Base-by-base conservation (phyloP, 2,329 filamentous ascomycete genomes). In the Cordyceps militaris region DNA sequence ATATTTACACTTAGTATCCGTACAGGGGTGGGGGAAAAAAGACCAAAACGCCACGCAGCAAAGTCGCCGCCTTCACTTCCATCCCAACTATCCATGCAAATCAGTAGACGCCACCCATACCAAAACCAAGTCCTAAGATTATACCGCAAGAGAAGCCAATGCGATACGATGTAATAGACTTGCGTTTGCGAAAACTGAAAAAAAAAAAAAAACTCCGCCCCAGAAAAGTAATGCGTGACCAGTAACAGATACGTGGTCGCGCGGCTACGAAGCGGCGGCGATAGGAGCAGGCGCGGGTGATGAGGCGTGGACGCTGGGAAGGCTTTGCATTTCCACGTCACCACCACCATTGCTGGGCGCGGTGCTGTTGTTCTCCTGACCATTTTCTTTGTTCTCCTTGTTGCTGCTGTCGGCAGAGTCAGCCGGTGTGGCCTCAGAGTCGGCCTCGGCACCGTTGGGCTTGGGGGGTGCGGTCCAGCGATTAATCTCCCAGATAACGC, bases 401-500 rank as follows among this genome's bases (percentile, higher is more conserved):
- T 78, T 81, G 73, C 81, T 84, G 66, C 77, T 71, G 60, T 78
- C 76, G 46, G 73, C 75, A 4, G 79, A 80, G 2, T 72, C 72
- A 2, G 71, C 71, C 10, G 73, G 69, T 16, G 77, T 78, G 13
- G 76, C 77, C 49, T 79, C 78, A 0, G 74, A 69, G 24, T 70
- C 67, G 3, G 77, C 75, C 51, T 80, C 75, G 6, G 74, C 73
- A 24, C 71, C 69, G 19, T 36, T 55, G 26, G 78, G 73, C 70
- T 81, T 84, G n/a, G 79, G 74, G 32, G 88, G 88, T 34, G 90
- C 87, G 54, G 85, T 86, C 91, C 93, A 97, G 57, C 89, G 86
- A 21, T 86, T 81, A 48, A 96, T 80, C 62, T 88, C 83, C 91
- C 92, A 97, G 32, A 82, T 69, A 16, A 91, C 82, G 55, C 93